These are phyloP conservation scores for Nitzschia inconspicua DNA, from an alignment of 108 stramenopile species.

Conservation along the genomic window DNA sequence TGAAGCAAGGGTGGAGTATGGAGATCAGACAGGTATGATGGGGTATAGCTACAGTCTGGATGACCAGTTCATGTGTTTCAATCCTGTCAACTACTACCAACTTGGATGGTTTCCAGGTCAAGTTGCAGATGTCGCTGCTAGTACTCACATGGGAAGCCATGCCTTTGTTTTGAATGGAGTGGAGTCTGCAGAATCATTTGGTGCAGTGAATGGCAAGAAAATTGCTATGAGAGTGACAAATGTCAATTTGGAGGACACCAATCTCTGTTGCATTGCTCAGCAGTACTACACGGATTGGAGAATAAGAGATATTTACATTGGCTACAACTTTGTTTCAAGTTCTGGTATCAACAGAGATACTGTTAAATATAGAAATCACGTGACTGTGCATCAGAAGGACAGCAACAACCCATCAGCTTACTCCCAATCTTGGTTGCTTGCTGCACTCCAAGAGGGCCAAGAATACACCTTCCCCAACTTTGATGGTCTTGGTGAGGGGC, in stretches of 20 bases:
- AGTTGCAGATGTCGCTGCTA: background rate
- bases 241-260: too few relatives aligned
- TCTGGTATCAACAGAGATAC: conserved; percentile 17
- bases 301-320: conserved; percentile 7
- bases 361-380: background rate
- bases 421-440: too few relatives aligned
- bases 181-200: too few relatives aligned
- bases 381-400: background rate
- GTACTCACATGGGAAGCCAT: background rate
- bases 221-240: too few relatives aligned
- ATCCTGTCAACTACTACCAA: conserved; percentile 45
- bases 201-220: too few relatives aligned
- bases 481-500: too few relatives aligned
- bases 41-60: conserved; percentile 12
- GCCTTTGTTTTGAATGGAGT: background rate
- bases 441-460: too few relatives aligned
- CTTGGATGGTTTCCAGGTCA: conserved; percentile 37
- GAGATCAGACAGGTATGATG: conserved; percentile 25
- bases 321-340: conserved; percentile 15
- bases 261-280: too few relatives aligned
- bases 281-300: too few relatives aligned
- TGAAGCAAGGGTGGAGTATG: conserved; percentile 32
- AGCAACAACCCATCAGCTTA: too few relatives aligned
- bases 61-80: conserved; percentile 61
- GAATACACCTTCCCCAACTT: background rate